Percentiles rank a stretch among this genome's conserved stretches.
These are phyloP conservation scores for Macroventuria anomochaeta DNA, from an alignment of 2,329 filamentous ascomycete species.

Conservation along the genomic window DNA sequence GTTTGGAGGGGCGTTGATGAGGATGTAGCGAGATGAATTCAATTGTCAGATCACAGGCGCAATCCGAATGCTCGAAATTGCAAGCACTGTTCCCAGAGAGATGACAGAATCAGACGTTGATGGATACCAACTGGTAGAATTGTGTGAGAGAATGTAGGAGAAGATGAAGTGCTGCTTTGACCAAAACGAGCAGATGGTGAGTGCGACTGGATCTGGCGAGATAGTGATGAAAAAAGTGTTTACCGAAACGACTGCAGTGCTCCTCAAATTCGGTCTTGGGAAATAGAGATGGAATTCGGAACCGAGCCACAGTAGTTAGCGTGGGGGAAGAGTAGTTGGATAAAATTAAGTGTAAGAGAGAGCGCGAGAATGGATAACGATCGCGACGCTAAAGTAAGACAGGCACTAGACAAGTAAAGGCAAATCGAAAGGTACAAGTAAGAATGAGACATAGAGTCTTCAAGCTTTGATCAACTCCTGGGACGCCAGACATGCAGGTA, in stretches of 20 bases:
- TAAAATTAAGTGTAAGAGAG: neutral
- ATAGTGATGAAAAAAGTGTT: neutral
- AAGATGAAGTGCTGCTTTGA: neutral
- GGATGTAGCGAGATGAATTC: neutral
- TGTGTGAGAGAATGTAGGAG: too few species aligned
- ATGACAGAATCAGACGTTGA: too few species aligned
- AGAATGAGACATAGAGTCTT: slow-evolving; percentile 7
- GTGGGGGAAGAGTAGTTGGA: neutral
- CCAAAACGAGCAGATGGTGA: neutral
- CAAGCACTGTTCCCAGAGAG: neutral
- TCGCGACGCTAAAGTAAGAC: neutral
- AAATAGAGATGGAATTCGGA: too few species aligned
- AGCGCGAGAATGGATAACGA: neutral
- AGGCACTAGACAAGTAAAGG: slow-evolving; percentile 3
- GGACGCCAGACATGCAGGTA: slow-evolving; percentile 8
- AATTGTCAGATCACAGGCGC: neutral
- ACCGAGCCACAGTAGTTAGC: neutral
- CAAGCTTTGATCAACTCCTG: neutral
- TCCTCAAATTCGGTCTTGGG: too few species aligned
- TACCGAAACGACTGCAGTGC: neutral
- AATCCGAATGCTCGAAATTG: neutral
- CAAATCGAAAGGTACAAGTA: neutral
- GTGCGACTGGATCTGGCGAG: neutral
- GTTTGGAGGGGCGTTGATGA: neutral
- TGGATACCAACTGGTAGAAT: too few species aligned